A percentile compares a stretch with the other conserved stretches of the same genome.
Evolutionary conservation across 768 basidiomycete species (phyloP).

Genomic region (Coprinellus aureogranulatus): DNA sequence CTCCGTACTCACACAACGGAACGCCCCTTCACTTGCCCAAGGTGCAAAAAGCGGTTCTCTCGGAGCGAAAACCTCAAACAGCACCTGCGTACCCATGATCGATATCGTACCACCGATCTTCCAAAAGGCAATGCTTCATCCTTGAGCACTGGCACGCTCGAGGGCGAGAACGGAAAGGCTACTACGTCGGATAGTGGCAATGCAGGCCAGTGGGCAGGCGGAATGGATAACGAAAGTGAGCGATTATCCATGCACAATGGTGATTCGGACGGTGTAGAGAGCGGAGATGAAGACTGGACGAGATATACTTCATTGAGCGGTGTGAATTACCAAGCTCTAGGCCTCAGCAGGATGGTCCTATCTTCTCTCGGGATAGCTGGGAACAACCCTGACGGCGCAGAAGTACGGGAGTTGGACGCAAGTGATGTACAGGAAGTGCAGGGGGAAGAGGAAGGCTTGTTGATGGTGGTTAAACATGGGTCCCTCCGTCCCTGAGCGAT

Average conservation of each 20-base stretch:
- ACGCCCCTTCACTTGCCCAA: slow-evolving; percentile 71
- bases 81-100: slow-evolving; percentile 82
- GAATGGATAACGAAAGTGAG: slow-evolving; percentile 11
- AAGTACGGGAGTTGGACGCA: slow-evolving; percentile 62
- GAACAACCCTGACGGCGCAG: slow-evolving; percentile 40
- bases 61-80: slow-evolving; percentile 87
- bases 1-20: slow-evolving; percentile 89
- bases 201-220: slow-evolving; percentile 19
- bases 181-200: slow-evolving; percentile 20
- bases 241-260: slow-evolving; percentile 18
- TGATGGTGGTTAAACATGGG: slow-evolving; percentile 29
- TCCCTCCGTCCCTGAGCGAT: slow-evolving; percentile 5
- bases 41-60: slow-evolving; percentile 81
- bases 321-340: slow-evolving; percentile 10
- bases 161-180: not conserved
- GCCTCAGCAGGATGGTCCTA: slow-evolving; percentile 23
- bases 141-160: slow-evolving; percentile 22
- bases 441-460: slow-evolving; percentile 57
- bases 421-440: slow-evolving; percentile 50
- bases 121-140: slow-evolving; percentile 15
- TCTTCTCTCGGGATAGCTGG: slow-evolving; percentile 14
- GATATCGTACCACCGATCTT: slow-evolving; percentile 34
- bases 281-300: slow-evolving; percentile 18
- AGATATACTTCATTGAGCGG: slow-evolving; percentile 24
- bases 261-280: slow-evolving; percentile 22